These are phyloP conservation scores for Leccinum solheimii DNA, from an alignment of 1,284 basidiomycete species.

Conservation along the genomic window DNA sequence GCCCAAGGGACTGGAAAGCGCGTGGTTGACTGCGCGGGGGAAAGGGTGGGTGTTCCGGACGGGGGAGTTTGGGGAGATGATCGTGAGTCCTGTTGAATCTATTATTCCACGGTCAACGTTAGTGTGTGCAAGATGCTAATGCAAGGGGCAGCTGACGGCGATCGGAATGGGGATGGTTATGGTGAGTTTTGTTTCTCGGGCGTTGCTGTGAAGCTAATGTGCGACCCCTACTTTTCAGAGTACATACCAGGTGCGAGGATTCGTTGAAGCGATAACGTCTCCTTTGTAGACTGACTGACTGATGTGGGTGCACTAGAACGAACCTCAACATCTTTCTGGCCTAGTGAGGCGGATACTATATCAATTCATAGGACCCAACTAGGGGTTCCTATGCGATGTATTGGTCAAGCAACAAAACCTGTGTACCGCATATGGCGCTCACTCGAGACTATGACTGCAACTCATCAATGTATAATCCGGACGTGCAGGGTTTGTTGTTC, in stretches of 20 bases:
- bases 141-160: constrained; percentile 50
- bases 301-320: constrained; percentile 56
- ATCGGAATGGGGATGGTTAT: constrained; percentile 91
- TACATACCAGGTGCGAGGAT: constrained; percentile 47
- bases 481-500: background rate
- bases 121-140: constrained; percentile 15
- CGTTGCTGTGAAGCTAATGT: constrained; percentile 9
- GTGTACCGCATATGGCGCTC: background rate
- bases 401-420: background rate
- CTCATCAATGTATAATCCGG: background rate
- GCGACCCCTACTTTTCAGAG: constrained; percentile 33
- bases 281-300: constrained; percentile 4
- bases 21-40: constrained; percentile 80
- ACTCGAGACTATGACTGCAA: background rate
- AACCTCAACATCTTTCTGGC: constrained; percentile 86
- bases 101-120: background rate
- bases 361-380: constrained; percentile 91
- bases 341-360: constrained; percentile 86
- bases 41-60: constrained; percentile 78
- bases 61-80: constrained; percentile 66
- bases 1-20: constrained; percentile 88
- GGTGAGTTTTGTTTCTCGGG: constrained; percentile 45
- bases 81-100: constrained; percentile 45
- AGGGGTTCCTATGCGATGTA: background rate
- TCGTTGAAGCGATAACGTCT: background rate